Conservation (phyloP, 208 protist genomes). For the Leishmania aethiopica region DNA sequence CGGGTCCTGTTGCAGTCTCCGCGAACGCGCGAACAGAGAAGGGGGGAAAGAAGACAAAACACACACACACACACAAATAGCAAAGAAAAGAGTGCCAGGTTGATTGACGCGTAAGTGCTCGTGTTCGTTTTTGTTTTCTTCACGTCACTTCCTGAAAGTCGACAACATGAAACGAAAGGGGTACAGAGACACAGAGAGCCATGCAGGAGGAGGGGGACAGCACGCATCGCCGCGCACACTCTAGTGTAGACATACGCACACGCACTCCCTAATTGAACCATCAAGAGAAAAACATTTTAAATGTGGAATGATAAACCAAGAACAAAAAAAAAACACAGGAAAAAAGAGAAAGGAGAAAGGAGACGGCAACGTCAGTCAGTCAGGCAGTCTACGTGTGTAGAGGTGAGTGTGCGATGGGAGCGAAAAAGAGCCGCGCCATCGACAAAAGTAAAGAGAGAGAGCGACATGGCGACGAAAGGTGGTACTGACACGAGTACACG, state of each 20-base stretch:
- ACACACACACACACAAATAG: too few species aligned
- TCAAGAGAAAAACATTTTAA: not conserved
- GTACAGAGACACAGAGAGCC: not conserved
- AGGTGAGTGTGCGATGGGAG: not conserved
- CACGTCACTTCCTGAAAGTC: not conserved
- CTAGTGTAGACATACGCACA: not conserved
- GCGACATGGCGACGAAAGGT: not conserved
- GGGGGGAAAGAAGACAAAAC: not conserved
- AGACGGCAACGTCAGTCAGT: not conserved
- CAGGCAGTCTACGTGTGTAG: not conserved
- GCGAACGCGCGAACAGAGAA: not conserved
- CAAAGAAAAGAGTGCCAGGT: not conserved
- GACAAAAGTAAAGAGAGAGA: not conserved
- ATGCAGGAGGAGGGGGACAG: not conserved
- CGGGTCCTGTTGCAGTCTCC: not conserved
- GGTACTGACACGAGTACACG: not conserved
- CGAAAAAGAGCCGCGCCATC: not conserved
- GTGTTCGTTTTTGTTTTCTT: not conserved
- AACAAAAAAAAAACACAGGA: slow-evolving; percentile 2
- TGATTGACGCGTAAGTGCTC: not conserved
- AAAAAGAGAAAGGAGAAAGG: not conserved
- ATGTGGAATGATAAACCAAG: not conserved
- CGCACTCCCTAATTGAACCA: not conserved
- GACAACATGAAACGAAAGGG: not conserved
- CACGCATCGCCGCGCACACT: not conserved